Evolutionary conservation across 1,284 basidiomycete species (phyloP), one percentile per base, ranked within the genome.

Genomic region (Pisolithus thermaeus): DNA sequence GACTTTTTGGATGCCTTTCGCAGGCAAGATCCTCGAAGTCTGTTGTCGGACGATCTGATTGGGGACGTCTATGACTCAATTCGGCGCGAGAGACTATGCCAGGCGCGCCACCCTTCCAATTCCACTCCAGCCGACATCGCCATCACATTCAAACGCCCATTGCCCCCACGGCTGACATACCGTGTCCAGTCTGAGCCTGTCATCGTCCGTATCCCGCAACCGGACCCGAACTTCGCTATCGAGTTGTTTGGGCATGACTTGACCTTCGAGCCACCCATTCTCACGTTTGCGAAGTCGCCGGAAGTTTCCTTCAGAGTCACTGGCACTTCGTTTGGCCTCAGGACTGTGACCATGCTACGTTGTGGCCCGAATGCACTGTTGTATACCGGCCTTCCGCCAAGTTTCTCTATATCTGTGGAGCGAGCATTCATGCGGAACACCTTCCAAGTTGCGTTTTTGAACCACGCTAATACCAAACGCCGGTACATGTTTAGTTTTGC

Each of bases 401-500:
- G 83, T 61, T 83, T 80, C 55, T 76, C 82, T 7, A 75, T 97
- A 58, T 75, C 80, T 25, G 84, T 97, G 52, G 94, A 97, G 66
- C 82, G 93, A 23, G 84, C 88, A 0, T 95, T 95, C 71, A 96
- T 97, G 93, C 83, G 85, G 47, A 87, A 95, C 64, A 95, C 92
- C 0, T 93, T 97, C 75, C 90, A 95, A 64, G 70, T 97, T 22
- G 84, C 90, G 3, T 97, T 97, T 70, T 60, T 80, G 41, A 87
- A 87, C 58, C 84, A 87, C 58, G 66, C 74, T 16, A 83, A 83
- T 25, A 58, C 73, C 51, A 88, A 87, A 67, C 79, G 92, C 57
- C 84, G 86, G 64, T 97, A 97, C 70, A 92, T 96, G 83, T 96
- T 96, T 74, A 92, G 90, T 59, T 84, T 96, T 40, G 81, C 87